Conservation (phyloP, 345 rosid genomes). For the Kandelia obovata region DNA sequence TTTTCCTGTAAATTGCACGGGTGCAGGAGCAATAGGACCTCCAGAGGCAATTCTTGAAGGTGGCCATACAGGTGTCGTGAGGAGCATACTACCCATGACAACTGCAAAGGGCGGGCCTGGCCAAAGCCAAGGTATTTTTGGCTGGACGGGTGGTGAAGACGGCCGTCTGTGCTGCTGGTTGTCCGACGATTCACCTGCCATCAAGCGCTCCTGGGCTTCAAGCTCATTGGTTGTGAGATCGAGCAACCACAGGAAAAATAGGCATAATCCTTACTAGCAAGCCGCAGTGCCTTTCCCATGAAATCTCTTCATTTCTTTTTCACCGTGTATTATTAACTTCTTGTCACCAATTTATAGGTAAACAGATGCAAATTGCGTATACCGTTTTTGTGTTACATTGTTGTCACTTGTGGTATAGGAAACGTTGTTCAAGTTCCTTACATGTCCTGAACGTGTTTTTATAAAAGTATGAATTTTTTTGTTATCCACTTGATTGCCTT, state of each 20-base stretch:
- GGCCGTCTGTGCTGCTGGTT: conserved; percentile 91
- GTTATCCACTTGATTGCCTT: too few relatives aligned
- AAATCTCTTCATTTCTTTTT: background rate
- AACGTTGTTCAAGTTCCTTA: too few relatives aligned
- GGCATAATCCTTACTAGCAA: conserved; percentile 56
- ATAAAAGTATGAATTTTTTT: too few relatives aligned
- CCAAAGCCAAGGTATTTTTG: conserved; percentile 54
- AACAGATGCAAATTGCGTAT: too few relatives aligned
- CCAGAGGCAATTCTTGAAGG: conserved; percentile 79
- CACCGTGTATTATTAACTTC: background rate
- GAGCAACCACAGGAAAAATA: conserved; percentile 38
- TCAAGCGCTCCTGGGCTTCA: conserved; percentile 70
- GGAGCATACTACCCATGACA: conserved; percentile 69
- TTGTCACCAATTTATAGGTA: background rate
- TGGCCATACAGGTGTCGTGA: conserved; percentile 68
- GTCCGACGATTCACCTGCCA: conserved; percentile 45
- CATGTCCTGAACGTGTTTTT: too few relatives aligned
- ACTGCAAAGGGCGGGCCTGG: conserved; percentile 30
- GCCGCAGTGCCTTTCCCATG: background rate
- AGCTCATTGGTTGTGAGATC: conserved; percentile 48
- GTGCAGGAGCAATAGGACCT: conserved; percentile 43
- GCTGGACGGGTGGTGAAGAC: conserved; percentile 96
- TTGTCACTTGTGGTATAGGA: too few relatives aligned
- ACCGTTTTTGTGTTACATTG: too few relatives aligned
- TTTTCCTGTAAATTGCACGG: conserved; percentile 60